phyloP scores from a whole-genome alignment of 176 grass and related monocot genomes.

The Poa pratensis region DNA sequence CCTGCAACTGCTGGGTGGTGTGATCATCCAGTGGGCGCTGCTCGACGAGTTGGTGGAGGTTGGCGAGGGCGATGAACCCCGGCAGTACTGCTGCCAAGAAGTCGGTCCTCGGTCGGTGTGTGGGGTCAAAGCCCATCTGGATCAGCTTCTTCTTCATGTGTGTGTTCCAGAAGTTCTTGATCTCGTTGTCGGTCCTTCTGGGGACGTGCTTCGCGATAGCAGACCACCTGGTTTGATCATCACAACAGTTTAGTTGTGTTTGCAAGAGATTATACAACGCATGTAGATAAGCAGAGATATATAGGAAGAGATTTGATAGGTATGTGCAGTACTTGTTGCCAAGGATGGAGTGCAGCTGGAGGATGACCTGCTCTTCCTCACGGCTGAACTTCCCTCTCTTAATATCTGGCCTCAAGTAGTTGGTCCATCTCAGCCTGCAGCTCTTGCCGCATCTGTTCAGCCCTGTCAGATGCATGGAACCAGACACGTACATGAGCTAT shows the following conservation, averaged over 20 bases:
- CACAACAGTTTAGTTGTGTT: conserved; percentile 1
- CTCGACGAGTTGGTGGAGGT: conserved; percentile 72
- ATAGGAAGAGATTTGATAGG: conserved; percentile 19
- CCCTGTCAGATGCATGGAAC: conserved; percentile 44
- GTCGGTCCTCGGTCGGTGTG: conserved; percentile 78
- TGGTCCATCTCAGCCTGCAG: conserved; percentile 93
- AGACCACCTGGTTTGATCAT: conserved; percentile 77
- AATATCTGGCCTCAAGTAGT: conserved; percentile 94
- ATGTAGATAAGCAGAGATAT: conserved; percentile 10
- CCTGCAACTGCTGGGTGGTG: conserved; percentile 49
- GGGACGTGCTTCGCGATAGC: conserved; percentile 75
- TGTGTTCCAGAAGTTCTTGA: conserved; percentile 99
- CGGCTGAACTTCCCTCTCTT: conserved; percentile 89
- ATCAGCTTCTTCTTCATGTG: conserved; percentile 95
- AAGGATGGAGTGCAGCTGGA: conserved; percentile 74
- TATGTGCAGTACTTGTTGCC: conserved; percentile 80
- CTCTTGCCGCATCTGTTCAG: conserved; percentile 95
- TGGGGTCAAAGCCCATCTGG: conserved; percentile 94
- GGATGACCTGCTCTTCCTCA: conserved; percentile 85
- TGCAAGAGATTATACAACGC: conserved; percentile 6
- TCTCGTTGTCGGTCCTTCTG: conserved; percentile 82
- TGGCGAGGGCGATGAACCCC: conserved; percentile 72
- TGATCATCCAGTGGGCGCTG: conserved; percentile 70
- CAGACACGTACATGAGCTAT: neutral
- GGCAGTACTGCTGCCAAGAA: conserved; percentile 75